These are phyloP conservation scores for Hemisphaericaspora lyxosophila DNA, from an alignment of 1,139 yeast genomes.

Conservation along the genomic window DNA sequence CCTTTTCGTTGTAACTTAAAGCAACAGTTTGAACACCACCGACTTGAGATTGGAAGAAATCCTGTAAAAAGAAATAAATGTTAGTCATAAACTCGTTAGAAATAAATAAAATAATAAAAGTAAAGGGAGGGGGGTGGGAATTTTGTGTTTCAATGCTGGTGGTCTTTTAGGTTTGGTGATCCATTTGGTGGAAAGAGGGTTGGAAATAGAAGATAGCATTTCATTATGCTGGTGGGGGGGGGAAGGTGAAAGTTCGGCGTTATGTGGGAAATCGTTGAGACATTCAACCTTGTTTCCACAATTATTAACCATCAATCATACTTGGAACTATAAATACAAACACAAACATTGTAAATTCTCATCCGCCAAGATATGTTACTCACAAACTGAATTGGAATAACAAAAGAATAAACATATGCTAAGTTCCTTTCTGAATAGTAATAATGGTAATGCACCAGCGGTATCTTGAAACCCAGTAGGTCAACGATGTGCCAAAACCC, in stretches of 20 bases:
- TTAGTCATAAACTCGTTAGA: conserved; percentile 3
- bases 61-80: conserved; percentile 45
- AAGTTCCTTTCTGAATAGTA: conserved; percentile 3
- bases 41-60: conserved; percentile 82
- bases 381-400: conserved; percentile 13
- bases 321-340: conserved; percentile 5
- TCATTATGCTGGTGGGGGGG: no score
- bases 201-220: no score
- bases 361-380: conserved; percentile 10
- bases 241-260: background rate
- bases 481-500: no score
- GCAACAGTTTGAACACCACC: conserved; percentile 79
- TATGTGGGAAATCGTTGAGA: conserved; percentile 2
- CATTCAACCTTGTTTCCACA: conserved; percentile 3
- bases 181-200: no score
- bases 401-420: background rate
- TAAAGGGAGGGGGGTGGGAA: no score
- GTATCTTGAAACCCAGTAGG: no score
- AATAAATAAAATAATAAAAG: conserved; percentile 2
- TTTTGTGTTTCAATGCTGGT: no score
- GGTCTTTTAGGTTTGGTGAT: no score
- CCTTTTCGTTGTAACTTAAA: conserved; percentile 81
- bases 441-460: conserved; percentile 1
- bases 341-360: background rate
- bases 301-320: background rate